phyloP scores from a whole-genome alignment of 1,284 basidiomycete species.

The Sporisorium sorghi region DNA sequence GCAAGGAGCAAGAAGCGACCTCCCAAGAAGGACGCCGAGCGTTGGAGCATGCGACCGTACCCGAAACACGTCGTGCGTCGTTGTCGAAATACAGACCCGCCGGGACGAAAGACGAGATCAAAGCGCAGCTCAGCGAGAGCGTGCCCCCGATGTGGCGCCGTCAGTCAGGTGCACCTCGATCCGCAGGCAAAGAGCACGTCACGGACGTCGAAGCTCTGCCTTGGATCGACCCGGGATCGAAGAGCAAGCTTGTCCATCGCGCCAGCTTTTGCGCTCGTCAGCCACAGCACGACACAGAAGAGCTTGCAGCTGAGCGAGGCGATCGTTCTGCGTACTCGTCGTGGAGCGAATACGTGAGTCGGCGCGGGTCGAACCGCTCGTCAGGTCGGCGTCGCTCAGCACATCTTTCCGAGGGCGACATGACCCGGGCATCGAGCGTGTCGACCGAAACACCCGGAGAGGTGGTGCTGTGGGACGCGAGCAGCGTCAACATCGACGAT shows the following conservation, averaged over 20 bases:
- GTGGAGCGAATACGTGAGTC: not conserved
- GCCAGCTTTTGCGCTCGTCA: not conserved
- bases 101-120: conserved; percentile 20
- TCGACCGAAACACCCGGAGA: conserved; percentile 4
- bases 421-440: conserved; percentile 10
- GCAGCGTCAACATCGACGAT: conserved; percentile 16
- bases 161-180: not conserved
- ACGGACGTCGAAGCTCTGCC: not conserved
- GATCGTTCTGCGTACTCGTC: not conserved
- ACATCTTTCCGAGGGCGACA: not conserved
- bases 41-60: not conserved
- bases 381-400: not conserved
- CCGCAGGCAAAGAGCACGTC: not conserved
- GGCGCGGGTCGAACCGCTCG: not conserved
- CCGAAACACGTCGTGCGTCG: not conserved
- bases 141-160: not conserved
- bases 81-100: conserved; percentile 16
- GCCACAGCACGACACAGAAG: not conserved
- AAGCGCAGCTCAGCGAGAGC: conserved; percentile 23
- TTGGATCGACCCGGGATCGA: not conserved
- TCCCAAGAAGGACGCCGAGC: not conserved
- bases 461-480: conserved; percentile 22
- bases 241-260: not conserved
- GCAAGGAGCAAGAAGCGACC: not conserved
- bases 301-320: not conserved